Evolutionary conservation across 108 stramenopile species (phyloP).

Genomic region (Conticribra weissflogii): DNA sequence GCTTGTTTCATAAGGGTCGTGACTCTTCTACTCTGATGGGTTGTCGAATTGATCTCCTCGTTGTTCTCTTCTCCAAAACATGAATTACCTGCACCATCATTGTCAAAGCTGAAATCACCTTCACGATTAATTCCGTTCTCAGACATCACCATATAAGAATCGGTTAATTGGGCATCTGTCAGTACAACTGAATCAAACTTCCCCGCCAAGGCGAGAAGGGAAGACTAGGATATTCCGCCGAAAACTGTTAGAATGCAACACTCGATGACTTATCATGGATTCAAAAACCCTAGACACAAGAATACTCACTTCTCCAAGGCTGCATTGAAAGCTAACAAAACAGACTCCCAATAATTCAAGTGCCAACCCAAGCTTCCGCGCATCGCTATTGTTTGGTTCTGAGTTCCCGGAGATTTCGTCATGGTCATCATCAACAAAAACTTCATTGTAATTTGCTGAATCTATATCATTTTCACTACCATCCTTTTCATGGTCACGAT

Average conservation of each 20-base stretch:
- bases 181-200: conserved; percentile 39
- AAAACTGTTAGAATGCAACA: not conserved
- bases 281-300: not conserved
- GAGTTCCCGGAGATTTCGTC: conserved; percentile 1
- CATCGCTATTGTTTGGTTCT: not conserved
- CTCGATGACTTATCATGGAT: not conserved
- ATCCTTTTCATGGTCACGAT: conserved; percentile 16
- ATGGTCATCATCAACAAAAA: too few species aligned
- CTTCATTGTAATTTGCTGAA: too few species aligned
- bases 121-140: conserved; percentile 17
- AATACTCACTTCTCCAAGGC: conserved; percentile 76
- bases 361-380: conserved; percentile 3
- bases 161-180: not conserved
- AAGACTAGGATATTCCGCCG: conserved; percentile 31
- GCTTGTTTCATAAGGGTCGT: conserved; percentile 13
- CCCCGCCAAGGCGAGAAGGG: conserved; percentile 80
- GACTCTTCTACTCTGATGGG: conserved; percentile 8
- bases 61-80: conserved; percentile 10
- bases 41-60: conserved; percentile 1
- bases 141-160: conserved; percentile 7
- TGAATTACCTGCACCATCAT: not conserved
- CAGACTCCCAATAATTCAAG: conserved; percentile 82
- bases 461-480: not conserved
- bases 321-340: conserved; percentile 63
- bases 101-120: not conserved